phyloP scores from a whole-genome alignment of 768 basidiomycete genomes.

The Phylloporus rhodoxanthus region DNA sequence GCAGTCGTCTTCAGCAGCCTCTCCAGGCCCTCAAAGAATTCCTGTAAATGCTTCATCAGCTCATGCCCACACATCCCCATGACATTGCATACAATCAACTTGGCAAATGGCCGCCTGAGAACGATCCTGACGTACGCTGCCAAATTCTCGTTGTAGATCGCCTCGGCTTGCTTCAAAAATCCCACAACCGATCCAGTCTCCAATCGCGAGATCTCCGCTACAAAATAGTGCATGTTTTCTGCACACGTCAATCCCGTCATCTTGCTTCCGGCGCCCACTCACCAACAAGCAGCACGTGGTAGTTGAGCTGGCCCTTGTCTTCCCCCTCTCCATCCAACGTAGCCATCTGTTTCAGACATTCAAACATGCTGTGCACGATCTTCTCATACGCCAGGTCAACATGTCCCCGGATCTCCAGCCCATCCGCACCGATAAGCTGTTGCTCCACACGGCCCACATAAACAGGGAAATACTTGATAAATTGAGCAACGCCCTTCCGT shows the following conservation, averaged over 20 bases:
- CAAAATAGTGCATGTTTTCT: slow-evolving; percentile 98
- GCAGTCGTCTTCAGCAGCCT: slow-evolving; percentile 77
- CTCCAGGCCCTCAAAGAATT: slow-evolving; percentile 92
- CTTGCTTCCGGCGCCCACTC: slow-evolving; percentile 23
- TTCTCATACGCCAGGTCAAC: slow-evolving; percentile 84
- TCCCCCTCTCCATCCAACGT: slow-evolving; percentile 91
- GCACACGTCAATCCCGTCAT: slow-evolving; percentile 3
- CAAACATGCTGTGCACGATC: slow-evolving; percentile 88
- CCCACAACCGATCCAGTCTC: slow-evolving; percentile 55
- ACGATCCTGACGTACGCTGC: slow-evolving; percentile 81
- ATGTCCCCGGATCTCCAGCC: slow-evolving; percentile 65
- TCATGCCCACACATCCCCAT: neutral
- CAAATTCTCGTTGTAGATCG: slow-evolving; percentile 86
- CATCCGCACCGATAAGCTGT: slow-evolving; percentile 74
- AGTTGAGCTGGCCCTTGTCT: slow-evolving; percentile 95
- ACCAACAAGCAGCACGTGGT: slow-evolving; percentile 94
- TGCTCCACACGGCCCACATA: slow-evolving; percentile 80
- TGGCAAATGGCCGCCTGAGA: slow-evolving; percentile 78
- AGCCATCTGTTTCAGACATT: slow-evolving; percentile 90
- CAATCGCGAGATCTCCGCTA: slow-evolving; percentile 72
- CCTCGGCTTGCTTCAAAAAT: slow-evolving; percentile 70
- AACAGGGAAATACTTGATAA: slow-evolving; percentile 87
- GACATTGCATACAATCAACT: slow-evolving; percentile 65
- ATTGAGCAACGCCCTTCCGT: slow-evolving; percentile 85
- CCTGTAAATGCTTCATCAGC: slow-evolving; percentile 42